phyloP scores from a whole-genome alignment of 2,329 filamentous ascomycete species.

The Rhexocercosporidium sp. region DNA sequence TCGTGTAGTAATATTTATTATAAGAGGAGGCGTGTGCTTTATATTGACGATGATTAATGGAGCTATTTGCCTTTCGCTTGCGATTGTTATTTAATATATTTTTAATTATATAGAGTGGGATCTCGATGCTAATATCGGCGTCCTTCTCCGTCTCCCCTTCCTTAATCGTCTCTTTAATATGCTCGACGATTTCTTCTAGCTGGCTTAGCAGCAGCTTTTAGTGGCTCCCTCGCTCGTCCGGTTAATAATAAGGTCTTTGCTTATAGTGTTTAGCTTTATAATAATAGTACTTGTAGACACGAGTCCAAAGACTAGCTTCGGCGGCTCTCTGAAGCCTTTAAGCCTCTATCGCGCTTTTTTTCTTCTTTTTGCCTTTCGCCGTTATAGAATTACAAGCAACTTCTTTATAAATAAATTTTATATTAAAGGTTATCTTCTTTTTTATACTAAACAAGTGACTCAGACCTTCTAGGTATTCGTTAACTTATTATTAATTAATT shows the following conservation, averaged over 20 bases:
- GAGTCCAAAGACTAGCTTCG: slow-evolving; percentile 26
- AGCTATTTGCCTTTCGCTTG: slow-evolving; percentile 32
- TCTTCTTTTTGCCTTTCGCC: slow-evolving; percentile 28
- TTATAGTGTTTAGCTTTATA: slow-evolving; percentile 29
- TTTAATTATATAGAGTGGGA: no score
- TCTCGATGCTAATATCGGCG: slow-evolving; percentile 30
- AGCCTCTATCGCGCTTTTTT: slow-evolving; percentile 29
- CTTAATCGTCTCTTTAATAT: slow-evolving; percentile 36
- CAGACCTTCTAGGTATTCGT: slow-evolving; percentile 31
- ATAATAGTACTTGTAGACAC: slow-evolving; percentile 29
- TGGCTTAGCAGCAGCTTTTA: slow-evolving; percentile 27
- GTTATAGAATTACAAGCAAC: no score
- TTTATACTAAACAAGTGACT: slow-evolving; percentile 30
- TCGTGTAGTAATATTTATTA: slow-evolving; percentile 13
- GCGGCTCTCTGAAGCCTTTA: slow-evolving; percentile 29
- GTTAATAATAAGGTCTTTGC: slow-evolving; percentile 31
- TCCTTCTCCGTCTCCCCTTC: slow-evolving; percentile 33
- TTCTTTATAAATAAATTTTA: slow-evolving; percentile 33
- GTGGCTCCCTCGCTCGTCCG: slow-evolving; percentile 29
- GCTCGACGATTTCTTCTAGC: slow-evolving; percentile 27
- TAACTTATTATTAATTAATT: slow-evolving; percentile 25
- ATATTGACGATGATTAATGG: slow-evolving; percentile 23
- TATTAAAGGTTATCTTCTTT: slow-evolving; percentile 30
- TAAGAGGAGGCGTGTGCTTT: no score
- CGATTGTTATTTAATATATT: slow-evolving; percentile 33